Evolutionary conservation across 1,284 basidiomycete species (phyloP).

Genomic region (Cerioporus squamosus): DNA sequence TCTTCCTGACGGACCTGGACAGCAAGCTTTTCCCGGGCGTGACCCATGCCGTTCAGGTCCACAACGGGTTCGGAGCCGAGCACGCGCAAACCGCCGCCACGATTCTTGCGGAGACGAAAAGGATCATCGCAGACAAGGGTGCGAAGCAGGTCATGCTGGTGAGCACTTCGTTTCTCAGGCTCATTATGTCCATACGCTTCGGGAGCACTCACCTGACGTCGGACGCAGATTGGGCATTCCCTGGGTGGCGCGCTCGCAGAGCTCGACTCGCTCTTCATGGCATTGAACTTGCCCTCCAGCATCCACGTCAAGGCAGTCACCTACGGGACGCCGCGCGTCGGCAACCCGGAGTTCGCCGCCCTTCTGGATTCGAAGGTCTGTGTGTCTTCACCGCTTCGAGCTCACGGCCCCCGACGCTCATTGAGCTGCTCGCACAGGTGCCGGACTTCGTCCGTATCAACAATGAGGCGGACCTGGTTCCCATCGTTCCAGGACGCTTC

Average conservation of each 20-base stretch:
- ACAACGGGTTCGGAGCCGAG: conserved; percentile 52
- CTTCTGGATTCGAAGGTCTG: conserved; percentile 37
- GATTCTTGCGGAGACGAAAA: conserved; percentile 44
- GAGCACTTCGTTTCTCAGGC: conserved; percentile 4
- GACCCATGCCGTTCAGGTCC: conserved; percentile 42
- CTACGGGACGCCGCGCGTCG: conserved; percentile 45
- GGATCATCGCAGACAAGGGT: conserved; percentile 36
- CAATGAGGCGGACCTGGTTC: conserved; percentile 43
- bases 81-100: conserved; percentile 45
- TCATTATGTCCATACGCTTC: neutral
- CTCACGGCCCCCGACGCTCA: neutral
- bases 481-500: conserved; percentile 44
- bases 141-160: conserved; percentile 44
- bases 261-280: conserved; percentile 42
- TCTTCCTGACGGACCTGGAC: conserved; percentile 39
- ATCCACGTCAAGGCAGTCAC: conserved; percentile 41
- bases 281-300: conserved; percentile 39
- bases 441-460: conserved; percentile 41
- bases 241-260: conserved; percentile 45
- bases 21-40: conserved; percentile 53
- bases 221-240: conserved; percentile 41
- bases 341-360: conserved; percentile 37
- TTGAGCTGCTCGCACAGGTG: conserved; percentile 23
- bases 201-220: neutral
- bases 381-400: neutral